These are phyloP conservation scores for Durusdinium trenchii DNA, from an alignment of 73 alveolate genomes.

Conservation along the genomic window DNA sequence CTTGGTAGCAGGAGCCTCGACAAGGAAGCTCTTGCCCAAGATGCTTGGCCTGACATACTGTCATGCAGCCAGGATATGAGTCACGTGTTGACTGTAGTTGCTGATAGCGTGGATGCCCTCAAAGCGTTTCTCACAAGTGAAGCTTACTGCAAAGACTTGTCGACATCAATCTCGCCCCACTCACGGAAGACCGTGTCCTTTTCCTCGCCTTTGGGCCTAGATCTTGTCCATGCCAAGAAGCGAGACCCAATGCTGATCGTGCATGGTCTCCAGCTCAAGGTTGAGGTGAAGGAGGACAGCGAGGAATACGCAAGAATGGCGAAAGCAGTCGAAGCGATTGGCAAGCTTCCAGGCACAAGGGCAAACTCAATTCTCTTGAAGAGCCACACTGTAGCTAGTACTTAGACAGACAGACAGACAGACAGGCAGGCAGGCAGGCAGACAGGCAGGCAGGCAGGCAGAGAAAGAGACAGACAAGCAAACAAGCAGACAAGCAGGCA, in stretches of 20 bases:
- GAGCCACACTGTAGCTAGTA: no score
- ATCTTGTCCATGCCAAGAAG: slow-evolving; percentile 62
- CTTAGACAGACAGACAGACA: no score
- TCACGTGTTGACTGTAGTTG: slow-evolving; percentile 47
- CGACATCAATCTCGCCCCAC: slow-evolving; percentile 5
- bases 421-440: no score
- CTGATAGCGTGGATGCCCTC: slow-evolving; percentile 62
- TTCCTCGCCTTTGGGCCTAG: slow-evolving; percentile 76
- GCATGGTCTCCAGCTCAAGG: slow-evolving; percentile 65
- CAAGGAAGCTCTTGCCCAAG: slow-evolving; percentile 62
- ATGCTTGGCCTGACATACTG: slow-evolving; percentile 67
- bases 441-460: no score
- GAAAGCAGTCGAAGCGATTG: slow-evolving; percentile 81
- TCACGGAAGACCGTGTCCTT: slow-evolving; percentile 59
- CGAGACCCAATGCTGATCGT: slow-evolving; percentile 72
- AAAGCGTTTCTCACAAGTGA: slow-evolving; percentile 48
- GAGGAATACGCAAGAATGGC: slow-evolving; percentile 57
- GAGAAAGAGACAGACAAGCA: no score
- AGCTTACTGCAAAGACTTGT: slow-evolving; percentile 42
- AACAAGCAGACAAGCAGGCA: no score
- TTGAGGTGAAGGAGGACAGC: slow-evolving; percentile 67
- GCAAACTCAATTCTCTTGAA: no score
- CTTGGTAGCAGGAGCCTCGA: slow-evolving; percentile 50
- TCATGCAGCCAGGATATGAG: slow-evolving; percentile 51
- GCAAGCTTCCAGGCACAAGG: slow-evolving; percentile 47